Evolutionary conservation across 495 filamentous ascomycete species (phyloP), one percentile per base, ranked within the genome.

Genomic region (Parmelia sp.): DNA sequence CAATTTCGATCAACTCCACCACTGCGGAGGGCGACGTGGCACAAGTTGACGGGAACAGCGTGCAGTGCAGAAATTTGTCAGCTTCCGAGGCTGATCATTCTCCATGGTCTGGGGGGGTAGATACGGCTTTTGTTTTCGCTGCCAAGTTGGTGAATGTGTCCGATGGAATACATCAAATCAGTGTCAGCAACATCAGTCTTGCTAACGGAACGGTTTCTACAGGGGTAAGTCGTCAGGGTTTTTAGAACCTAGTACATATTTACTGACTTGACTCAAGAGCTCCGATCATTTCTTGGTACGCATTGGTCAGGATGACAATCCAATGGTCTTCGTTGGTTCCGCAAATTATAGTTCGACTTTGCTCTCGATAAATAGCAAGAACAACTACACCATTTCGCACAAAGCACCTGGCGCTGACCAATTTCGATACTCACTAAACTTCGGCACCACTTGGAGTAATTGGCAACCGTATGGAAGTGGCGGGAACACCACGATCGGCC

Each of bases 401-500:
- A 78, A 75, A 61, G 85, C 85, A 1, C 60, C 84, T 1, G 85
- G 85, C 35, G 85, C 85, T 0, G 82, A 84, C 44, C 76, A 75
- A 60, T 88, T 80, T 73, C 80, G 84, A 12, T 86, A 85, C 69
- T 81, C 79, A 25, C 69, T 77, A 0, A 79, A 83, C 63, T 88
- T 78, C 69, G 83, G 77, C 0, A 78, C 78, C 8, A 72, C 66
- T 6, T 87, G 79, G 76, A 83, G 77, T 68, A 58, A 79, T 6
- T 88, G 86, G 86, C 67, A 67, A 45, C 58, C 71, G 2, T 88
- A 87, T 72, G 51, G 51, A 21, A 64, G 29, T 9, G 75, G 76
- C 15, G 69, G 66, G 14, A 79, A 80, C 39, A 72, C 66, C 6
- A 75, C 73, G 1, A 57, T 82, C 6, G 57, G 72, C 8, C 45